Base-by-base conservation (phyloP, 2,329 filamentous ascomycete species). In the Incumbomyces lentus region DNA sequence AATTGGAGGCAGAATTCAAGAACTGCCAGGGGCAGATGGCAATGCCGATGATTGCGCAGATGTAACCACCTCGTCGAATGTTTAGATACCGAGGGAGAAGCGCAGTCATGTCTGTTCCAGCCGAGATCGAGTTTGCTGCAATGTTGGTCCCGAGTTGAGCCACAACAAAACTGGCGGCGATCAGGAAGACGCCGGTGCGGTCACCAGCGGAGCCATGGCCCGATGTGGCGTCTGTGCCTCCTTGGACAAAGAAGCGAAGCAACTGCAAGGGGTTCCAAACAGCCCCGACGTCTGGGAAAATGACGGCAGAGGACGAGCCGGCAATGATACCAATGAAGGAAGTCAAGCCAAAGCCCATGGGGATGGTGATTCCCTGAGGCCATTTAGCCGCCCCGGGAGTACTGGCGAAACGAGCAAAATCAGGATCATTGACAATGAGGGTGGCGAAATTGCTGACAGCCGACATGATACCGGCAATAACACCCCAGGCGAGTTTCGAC, bases 401-500 rank as follows among this genome's bases (percentile, higher is more conserved):
- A 14, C 58, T 50, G 0, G 63, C 65, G 1, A 95, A 95, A 62
- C 89, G 82, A 16, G 85, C 73, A 62, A 94, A 95, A 60, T 94
- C 87, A 0, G 84, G 84, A 17, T 37, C 40, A 31, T 41, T 37
- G 53, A 75, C 70, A 55, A 95, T 92, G 30, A 95, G 73, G 0
- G 88, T 87, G 1, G 87, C 85, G 60, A 95, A 95, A 68, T 95
- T 95, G 57, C 86, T 84, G 53, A 95, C 88, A 3, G 85, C 82
- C 18, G 76, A 82, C 87, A 95, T 94, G 65, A 94, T 81, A 32
- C 86, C 86, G 51, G 81, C 82, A 49, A 95, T 76, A 48, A 95
- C 80, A 18, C 80, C 77, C 89, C 89, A 95, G 1, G 72, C 86
- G 2, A 95, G 72, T 0, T 73, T 73, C 50, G 76, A 82, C 22